Base-by-base conservation (phyloP, 2,329 filamentous ascomycete genomes). In the Botryosphaeria dothidea region DNA sequence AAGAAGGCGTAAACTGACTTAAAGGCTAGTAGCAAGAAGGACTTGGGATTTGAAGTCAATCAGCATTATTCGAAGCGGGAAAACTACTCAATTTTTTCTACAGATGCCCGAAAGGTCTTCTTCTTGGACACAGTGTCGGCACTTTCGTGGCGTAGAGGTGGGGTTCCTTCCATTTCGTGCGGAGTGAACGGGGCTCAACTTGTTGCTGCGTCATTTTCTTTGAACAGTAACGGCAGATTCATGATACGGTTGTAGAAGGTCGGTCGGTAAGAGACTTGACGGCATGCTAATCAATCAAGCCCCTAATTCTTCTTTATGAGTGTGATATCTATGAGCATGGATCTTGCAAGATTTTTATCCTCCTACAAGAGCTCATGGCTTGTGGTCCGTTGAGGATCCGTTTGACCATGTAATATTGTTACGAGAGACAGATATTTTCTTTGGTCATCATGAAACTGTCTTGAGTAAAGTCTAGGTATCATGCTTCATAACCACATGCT, bases 211-310 rank as follows among this genome's bases (percentile, higher is more conserved):
- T 25, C 34, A 29, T 13, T 45, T 13, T 41, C 17, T 41, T 25
- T 25, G 8, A 36, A 57, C 36, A 41, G 34, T 25, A 27, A 38
- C 21, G 23, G 23, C 36, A 45, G 36, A 21, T 17, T 23, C n/a
- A 31, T 15, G 54, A 29, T 49, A 49, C 13, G 46, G 25, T 41
- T 34, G 23, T 45, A 57, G 54, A 41, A 36, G 23, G 36, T 43
- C 36, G 38, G 54, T 57, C 54, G 54, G 36, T 25, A 29, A 57
- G 15, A 57, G n/a, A n/a, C 25, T 23, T 57, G 54, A 29, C 54
- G 11, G 23, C 11, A 57, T 43, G 54, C 54, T 57, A 57, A 57
- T 57, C 36, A 57, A 57, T 41, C 51, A 56, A 56, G 51, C 31
- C 51, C 31, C 51, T 38, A 15, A 25, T 56, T 17, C 19, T 38